Percentiles rank a stretch among this genome's conserved stretches.
phyloP scores from a whole-genome alignment of 2,329 filamentous ascomycete genomes.

The Penicillium sp. region DNA sequence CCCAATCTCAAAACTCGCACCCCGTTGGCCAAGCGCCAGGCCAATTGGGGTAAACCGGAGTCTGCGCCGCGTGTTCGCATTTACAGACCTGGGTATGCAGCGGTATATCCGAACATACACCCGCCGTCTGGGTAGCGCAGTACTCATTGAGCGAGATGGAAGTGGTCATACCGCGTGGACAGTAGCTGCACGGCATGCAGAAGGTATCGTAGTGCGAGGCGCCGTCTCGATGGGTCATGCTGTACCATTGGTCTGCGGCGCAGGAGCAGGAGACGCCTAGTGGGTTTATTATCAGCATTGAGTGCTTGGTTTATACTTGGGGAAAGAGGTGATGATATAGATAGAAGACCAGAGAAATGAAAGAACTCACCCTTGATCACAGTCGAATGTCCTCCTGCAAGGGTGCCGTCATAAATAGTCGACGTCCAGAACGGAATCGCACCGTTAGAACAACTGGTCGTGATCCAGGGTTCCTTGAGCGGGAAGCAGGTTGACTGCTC shows the following conservation, averaged over 20 bases:
- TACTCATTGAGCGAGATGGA: constrained; percentile 17
- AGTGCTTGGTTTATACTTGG: background rate
- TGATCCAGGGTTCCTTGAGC: constrained; percentile 23
- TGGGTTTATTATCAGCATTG: too few relatives aligned
- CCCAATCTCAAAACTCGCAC: constrained; percentile 11
- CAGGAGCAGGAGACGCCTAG: constrained; percentile 26
- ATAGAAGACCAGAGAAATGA: background rate
- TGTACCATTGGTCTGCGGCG: constrained; percentile 24
- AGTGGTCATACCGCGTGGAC: constrained; percentile 27
- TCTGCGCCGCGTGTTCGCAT: constrained; percentile 16
- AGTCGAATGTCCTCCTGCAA: constrained; percentile 20
- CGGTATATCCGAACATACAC: constrained; percentile 12
- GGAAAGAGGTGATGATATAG: background rate
- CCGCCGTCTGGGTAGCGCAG: constrained; percentile 19
- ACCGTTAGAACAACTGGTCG: constrained; percentile 26
- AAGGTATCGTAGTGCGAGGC: constrained; percentile 16
- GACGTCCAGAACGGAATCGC: constrained; percentile 19
- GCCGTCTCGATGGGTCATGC: constrained; percentile 13
- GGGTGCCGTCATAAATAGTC: constrained; percentile 21
- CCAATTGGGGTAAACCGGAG: constrained; percentile 20
- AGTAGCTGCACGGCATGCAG: constrained; percentile 25
- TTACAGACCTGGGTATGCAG: constrained; percentile 15
- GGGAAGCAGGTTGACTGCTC: constrained; percentile 24
- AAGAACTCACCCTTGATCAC: constrained; percentile 19
- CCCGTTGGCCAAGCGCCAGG: constrained; percentile 21